A percentile compares a stretch with the other conserved stretches of the same genome.
phyloP scores from a whole-genome alignment of 2,329 filamentous ascomycete genomes.

The Talaromyces albobiverticillius region DNA sequence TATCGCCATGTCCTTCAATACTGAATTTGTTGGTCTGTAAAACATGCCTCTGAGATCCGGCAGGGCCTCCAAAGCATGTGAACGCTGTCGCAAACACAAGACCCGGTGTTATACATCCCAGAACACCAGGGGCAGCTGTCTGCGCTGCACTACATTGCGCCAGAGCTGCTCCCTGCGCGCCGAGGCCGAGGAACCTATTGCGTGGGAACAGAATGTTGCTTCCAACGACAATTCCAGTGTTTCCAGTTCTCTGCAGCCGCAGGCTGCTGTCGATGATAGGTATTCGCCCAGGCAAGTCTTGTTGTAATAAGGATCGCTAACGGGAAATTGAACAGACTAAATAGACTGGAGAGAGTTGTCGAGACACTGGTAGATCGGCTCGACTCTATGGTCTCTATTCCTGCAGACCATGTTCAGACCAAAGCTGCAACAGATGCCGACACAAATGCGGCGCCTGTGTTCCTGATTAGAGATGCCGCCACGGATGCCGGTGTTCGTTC shows the following conservation, averaged over 20 bases:
- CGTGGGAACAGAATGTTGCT: not conserved
- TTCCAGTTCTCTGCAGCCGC: not conserved
- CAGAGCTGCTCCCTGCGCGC: constrained; percentile 32
- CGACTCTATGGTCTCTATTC: not conserved
- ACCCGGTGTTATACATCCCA: constrained; percentile 41
- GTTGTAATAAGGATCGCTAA: not conserved
- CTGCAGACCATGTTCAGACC: not conserved
- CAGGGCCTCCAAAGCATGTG: constrained; percentile 34
- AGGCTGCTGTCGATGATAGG: not conserved
- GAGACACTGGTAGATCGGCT: constrained; percentile 1
- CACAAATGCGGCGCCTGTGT: constrained; percentile 26
- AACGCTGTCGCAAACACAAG: constrained; percentile 39
- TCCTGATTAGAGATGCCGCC: constrained; percentile 30
- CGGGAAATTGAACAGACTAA: not conserved
- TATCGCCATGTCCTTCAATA: no score
- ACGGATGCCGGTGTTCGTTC: constrained; percentile 25
- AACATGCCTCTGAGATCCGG: constrained; percentile 14
- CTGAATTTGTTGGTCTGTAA: no score
- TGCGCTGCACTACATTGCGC: constrained; percentile 36
- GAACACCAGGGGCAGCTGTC: constrained; percentile 28
- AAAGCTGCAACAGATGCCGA: not conserved
- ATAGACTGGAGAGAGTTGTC: constrained; percentile 4
- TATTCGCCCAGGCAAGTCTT: not conserved
- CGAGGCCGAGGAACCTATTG: not conserved
- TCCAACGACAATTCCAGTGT: not conserved